Conservation (phyloP, 2,329 filamentous ascomycete genomes). For the Trichoderma sp. region DNA sequence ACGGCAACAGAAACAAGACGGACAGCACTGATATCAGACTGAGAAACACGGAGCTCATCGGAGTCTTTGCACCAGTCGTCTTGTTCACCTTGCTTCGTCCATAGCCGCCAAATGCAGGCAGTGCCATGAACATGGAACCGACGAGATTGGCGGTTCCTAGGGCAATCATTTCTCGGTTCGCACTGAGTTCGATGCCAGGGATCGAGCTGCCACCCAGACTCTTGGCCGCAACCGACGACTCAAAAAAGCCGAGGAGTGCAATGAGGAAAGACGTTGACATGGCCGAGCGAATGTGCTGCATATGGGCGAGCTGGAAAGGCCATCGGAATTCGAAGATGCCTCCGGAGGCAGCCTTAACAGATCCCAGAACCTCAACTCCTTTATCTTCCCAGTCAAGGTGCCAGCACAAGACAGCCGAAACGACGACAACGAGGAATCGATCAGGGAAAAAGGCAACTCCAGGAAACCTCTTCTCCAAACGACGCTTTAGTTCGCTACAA, state of each 20-base stretch:
- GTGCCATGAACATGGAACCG: constrained; percentile 84
- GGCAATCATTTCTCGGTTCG: constrained; percentile 91
- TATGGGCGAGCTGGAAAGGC: constrained; percentile 73
- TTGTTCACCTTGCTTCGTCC: constrained; percentile 94
- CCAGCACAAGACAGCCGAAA: constrained; percentile 79
- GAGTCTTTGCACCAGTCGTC: constrained; percentile 85
- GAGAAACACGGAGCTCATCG: constrained; percentile 88
- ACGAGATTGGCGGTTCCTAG: constrained; percentile 88
- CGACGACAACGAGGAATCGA: constrained; percentile 82
- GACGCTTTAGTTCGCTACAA: constrained; percentile 72
- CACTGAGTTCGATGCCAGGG: constrained; percentile 76
- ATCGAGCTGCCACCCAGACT: constrained; percentile 71
- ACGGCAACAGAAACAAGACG: constrained; percentile 79
- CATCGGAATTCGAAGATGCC: constrained; percentile 76
- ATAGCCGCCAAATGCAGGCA: constrained; percentile 95
- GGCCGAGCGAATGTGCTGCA: constrained; percentile 79
- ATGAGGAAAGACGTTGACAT: constrained; percentile 93
- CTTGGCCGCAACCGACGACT: constrained; percentile 94
- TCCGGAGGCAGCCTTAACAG: constrained; percentile 72
- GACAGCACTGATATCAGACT: constrained; percentile 78
- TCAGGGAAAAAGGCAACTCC: constrained; percentile 87
- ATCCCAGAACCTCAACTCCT: constrained; percentile 80
- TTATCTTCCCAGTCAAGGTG: constrained; percentile 72
- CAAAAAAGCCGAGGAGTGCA: constrained; percentile 94
- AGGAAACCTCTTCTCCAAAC: constrained; percentile 75